Conservation (phyloP, 2,329 filamentous ascomycete genomes). For the Capronia americana region DNA sequence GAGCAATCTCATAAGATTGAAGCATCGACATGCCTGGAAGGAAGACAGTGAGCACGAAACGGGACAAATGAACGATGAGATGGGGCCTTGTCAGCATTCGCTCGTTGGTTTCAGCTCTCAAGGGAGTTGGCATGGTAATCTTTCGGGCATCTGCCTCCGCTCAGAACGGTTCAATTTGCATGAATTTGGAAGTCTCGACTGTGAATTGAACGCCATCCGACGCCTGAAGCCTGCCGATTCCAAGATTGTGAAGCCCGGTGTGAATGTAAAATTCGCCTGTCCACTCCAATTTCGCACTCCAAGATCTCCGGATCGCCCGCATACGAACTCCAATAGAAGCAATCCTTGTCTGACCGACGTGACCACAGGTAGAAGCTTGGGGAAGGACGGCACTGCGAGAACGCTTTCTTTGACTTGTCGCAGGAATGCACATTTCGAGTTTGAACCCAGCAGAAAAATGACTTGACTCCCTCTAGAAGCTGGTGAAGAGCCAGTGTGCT, state of each 20-base stretch:
- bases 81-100: background rate
- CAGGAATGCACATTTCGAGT: background rate
- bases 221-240: conserved; percentile 10
- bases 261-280: conserved; percentile 7
- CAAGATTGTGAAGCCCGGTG: background rate
- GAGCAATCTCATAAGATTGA: background rate
- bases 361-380: background rate
- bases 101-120: background rate
- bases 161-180: background rate
- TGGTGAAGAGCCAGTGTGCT: background rate
- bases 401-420: background rate
- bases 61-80: background rate
- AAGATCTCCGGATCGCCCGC: conserved; percentile 3
- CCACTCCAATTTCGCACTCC: background rate
- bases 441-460: conserved; percentile 12
- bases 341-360: conserved; percentile 4
- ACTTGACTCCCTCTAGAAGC: background rate
- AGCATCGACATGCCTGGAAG: background rate
- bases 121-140: too few relatives aligned
- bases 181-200: background rate
- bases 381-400: background rate
- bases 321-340: conserved; percentile 1
- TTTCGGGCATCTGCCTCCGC: too few relatives aligned
- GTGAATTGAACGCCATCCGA: background rate
- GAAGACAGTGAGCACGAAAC: background rate